These are phyloP conservation scores for Sporothrix globosa DNA, from an alignment of 2,329 filamentous ascomycete species.

Conservation along the genomic window DNA sequence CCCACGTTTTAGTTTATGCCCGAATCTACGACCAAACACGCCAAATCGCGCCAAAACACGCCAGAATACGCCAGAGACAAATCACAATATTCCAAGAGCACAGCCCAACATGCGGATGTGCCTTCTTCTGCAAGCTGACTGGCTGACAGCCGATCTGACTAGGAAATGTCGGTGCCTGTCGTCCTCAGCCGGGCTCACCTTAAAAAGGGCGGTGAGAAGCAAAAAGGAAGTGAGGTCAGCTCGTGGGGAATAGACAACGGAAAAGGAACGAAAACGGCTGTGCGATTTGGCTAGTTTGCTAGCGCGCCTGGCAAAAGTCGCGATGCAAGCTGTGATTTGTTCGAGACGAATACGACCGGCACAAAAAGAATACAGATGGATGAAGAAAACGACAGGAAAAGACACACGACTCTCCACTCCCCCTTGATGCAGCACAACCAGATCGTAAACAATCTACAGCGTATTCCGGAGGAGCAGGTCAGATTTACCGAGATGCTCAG, in stretches of 20 bases:
- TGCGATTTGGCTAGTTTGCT: not conserved
- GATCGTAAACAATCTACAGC: not conserved
- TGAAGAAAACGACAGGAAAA: not conserved
- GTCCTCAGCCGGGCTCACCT: conserved; percentile 7
- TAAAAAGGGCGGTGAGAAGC: not conserved
- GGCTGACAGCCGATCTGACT: not conserved
- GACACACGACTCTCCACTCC: not conserved
- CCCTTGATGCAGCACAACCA: not conserved
- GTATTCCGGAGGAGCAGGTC: too few relatives aligned
- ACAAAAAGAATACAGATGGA: not conserved
- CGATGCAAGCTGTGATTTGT: conserved; percentile 19
- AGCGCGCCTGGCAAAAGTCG: conserved; percentile 9
- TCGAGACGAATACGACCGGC: conserved; percentile 16
- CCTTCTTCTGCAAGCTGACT: conserved; percentile 8
- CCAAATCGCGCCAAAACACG: not conserved
- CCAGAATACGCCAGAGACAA: not conserved
- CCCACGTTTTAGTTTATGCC: not conserved
- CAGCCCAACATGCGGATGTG: not conserved
- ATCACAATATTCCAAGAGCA: not conserved
- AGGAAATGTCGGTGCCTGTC: not conserved
- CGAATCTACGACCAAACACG: not conserved
- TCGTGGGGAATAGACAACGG: not conserved
- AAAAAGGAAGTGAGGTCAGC: not conserved
- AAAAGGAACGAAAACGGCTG: not conserved
- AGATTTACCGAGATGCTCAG: not conserved